Evolutionary conservation across 2,329 filamentous ascomycete species (phyloP), one percentile per base, ranked within the genome.

Genomic region (Beauveria sp.): DNA sequence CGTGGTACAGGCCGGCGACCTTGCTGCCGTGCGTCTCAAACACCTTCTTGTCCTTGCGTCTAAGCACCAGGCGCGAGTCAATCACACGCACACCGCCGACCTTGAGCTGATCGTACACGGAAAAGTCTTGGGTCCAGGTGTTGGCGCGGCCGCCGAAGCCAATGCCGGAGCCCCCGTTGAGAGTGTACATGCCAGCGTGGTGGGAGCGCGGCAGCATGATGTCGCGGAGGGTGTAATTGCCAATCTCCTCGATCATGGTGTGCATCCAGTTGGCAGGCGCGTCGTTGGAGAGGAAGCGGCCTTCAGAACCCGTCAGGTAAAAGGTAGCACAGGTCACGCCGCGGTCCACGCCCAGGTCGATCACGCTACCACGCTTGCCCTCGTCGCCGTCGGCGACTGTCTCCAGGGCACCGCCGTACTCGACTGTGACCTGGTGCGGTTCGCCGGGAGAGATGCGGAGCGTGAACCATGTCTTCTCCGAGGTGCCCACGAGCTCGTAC

Each of bases 131-230:
- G 3, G 67, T 69, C 43, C 69, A 60, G 0, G 71, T 68, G 63
- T 69, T 70, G n/a, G 14, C 9, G 1, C 28, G 3, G 20, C 5
- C 18, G 2, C 60, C 68, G 3, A 65, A 8, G 30, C 61, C 65
- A n/a, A 67, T 12, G 12, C 30, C 30, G 12, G 3, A 3, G 1
- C 12, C 1, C 8, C 40, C 8, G 1, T 34, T 14, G 20, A n/a
- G 47, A 42, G 63, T 63, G 58, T 64, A 70, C 66, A 72, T 63
- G 57, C 71, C 73, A 0, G 67, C 57, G 63, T 73, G 69, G 62
- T 74, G 72, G 2, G 72, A 70, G 0, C 71, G 67, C 1, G 71
- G 70, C 28, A 74, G 64, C 20, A 67, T 47, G 26, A 74, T 66
- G 34, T 73, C 66, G 7, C 70, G 66, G 2, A 74, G 69, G 2